Evolutionary conservation across 1,139 yeast species (phyloP).

Genomic region (Schwanniomyces etchellsii): DNA sequence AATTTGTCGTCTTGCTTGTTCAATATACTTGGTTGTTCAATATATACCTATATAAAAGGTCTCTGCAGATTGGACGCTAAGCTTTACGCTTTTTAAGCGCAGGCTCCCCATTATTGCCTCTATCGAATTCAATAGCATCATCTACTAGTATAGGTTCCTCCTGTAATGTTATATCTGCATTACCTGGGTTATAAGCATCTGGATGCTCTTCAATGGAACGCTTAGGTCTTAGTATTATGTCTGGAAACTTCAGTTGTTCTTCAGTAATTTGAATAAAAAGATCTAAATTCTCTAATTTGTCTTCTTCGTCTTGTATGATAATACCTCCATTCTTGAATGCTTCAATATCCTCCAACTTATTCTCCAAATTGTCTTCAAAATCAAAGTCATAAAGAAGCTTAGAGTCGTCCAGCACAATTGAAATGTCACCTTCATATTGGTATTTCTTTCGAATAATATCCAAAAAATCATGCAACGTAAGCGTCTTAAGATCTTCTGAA

Average conservation of each 20-base stretch:
- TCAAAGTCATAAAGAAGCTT: constrained; percentile 78
- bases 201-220: constrained; percentile 5
- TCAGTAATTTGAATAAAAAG: constrained; percentile 41
- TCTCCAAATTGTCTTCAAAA: constrained; percentile 70
- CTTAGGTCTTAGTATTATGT: constrained; percentile 17
- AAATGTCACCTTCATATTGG: constrained; percentile 59
- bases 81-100: constrained; percentile 16
- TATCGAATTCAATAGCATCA: constrained; percentile 7
- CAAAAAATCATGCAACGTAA: constrained; percentile 38
- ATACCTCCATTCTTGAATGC: constrained; percentile 57
- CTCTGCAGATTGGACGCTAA: neutral
- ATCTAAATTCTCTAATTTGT: constrained; percentile 62
- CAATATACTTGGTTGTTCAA: too few relatives aligned
- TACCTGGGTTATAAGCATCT: constrained; percentile 12
- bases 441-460: constrained; percentile 40
- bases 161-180: constrained; percentile 5
- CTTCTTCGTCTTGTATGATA: constrained; percentile 73
- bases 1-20: neutral
- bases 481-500: constrained; percentile 8
- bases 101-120: constrained; percentile 8
- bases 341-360: constrained; percentile 41
- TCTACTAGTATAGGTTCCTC: constrained; percentile 7
- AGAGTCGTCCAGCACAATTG: constrained; percentile 55
- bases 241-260: constrained; percentile 15
- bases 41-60: too few relatives aligned